Conservation (phyloP, 768 basidiomycete genomes). For the Termitomyces sp. region DNA sequence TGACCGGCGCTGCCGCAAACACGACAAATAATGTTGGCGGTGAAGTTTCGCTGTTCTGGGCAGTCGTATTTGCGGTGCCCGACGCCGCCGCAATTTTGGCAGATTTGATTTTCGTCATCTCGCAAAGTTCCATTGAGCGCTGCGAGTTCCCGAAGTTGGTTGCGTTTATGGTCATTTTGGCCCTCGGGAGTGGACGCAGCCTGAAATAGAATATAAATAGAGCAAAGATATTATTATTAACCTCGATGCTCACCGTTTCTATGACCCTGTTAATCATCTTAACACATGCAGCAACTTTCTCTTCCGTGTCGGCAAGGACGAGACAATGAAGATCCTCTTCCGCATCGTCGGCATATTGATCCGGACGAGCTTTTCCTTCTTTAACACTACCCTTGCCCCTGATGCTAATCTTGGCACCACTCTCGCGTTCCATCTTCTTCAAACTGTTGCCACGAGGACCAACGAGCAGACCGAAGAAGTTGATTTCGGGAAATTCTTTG, state of each 20-base stretch:
- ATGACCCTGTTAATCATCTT: slow-evolving; percentile 97
- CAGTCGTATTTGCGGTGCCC: slow-evolving; percentile 99
- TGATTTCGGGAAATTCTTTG: slow-evolving; percentile 99
- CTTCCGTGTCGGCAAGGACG: slow-evolving; percentile 87
- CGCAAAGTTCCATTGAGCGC: slow-evolving; percentile 98
- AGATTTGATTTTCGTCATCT: slow-evolving; percentile 99
- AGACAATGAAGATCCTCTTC: slow-evolving; percentile 99
- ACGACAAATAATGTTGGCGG: slow-evolving; percentile 99
- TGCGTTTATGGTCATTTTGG: slow-evolving; percentile 99
- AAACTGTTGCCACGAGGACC: slow-evolving; percentile 98
- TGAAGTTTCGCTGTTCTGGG: slow-evolving; percentile 97
- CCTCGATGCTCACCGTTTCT: slow-evolving; percentile 71
- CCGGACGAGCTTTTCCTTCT: slow-evolving; percentile 95
- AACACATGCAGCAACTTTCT: slow-evolving; percentile 89
- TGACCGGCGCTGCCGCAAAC: slow-evolving; percentile 97
- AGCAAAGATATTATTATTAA: not conserved
- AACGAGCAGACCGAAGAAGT: slow-evolving; percentile 97
- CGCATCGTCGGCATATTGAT: slow-evolving; percentile 93
- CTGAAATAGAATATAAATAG: slow-evolving; percentile 37
- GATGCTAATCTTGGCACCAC: slow-evolving; percentile 97
- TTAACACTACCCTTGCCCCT: slow-evolving; percentile 98
- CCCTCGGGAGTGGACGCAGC: slow-evolving; percentile 99
- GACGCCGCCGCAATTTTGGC: slow-evolving; percentile 92
- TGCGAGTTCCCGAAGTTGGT: slow-evolving; percentile 96
- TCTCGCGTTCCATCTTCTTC: slow-evolving; percentile 99